Base-by-base conservation (phyloP, 371 early-diverging fungal species). In the Mucor sp. region DNA sequence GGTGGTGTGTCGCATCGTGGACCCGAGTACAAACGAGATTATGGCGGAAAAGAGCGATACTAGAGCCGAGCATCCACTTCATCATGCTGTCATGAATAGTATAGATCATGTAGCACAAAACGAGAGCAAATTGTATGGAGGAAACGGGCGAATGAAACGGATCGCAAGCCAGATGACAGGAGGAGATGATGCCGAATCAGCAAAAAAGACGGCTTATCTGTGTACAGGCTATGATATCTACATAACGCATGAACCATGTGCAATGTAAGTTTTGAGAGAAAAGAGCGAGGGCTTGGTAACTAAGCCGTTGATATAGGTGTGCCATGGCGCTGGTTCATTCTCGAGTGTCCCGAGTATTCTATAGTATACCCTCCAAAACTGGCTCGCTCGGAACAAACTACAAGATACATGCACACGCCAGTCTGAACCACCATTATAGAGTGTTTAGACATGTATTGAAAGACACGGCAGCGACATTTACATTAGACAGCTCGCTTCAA, bases 301-400 rank as follows among this genome's bases (percentile, higher is more conserved):
- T 47, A 19, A 47, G 27, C 12, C 12, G 0, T 12, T 0, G 14
- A 25, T 4, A 53, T 23, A 89, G 90, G 88, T 92, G 93, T 69
- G 76, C 91, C 3, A 93, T 93, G 93, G 92, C 90, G 0, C 68
- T 93, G 19, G 86, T 93, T 6, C 93, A 93, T 77, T 93, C 93
- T 5, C 83, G 93, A 17, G 84, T 93, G 23, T 84, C 86, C 7
- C 86, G 91, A 19, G 93, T 93, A 7, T 92, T 91, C 74, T 93
- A 91, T 56, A 80, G 79, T 35, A 72, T 77, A 53, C 80, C 86
- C n/a, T 84, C 83, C 21, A 75, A 70, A 35, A 85, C 86, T 15
- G 93, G 93, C 41, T 88, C 87, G 25, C 70, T 93, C 9, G 93
- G 93, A 1, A 86, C 87, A 28, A 74, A 78, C 15, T 87, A 89